phyloP scores from a whole-genome alignment of 2,329 filamentous ascomycete species.

The Ascochyta koolunga region DNA sequence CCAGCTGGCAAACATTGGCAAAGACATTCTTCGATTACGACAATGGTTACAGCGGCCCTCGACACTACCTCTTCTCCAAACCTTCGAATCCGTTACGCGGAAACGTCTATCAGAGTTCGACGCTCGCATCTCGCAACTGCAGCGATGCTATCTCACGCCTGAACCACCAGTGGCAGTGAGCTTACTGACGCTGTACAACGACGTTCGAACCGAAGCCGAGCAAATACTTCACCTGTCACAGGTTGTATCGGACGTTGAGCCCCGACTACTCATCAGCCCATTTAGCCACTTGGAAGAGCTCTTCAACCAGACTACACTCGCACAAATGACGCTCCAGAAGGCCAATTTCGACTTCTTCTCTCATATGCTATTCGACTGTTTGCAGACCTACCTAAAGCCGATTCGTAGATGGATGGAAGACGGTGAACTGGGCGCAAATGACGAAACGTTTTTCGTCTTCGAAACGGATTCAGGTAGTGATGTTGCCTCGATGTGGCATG shows the following conservation, averaged over 20 bases:
- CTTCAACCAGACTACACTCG: constrained; percentile 70
- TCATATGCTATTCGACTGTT: constrained; percentile 77
- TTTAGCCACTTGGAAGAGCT: constrained; percentile 81
- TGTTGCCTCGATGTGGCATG: constrained; percentile 73
- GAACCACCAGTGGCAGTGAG: constrained; percentile 66
- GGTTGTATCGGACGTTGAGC: constrained; percentile 65
- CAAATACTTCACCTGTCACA: constrained; percentile 66
- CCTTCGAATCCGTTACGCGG: constrained; percentile 70
- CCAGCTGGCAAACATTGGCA: constrained; percentile 57
- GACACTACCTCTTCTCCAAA: constrained; percentile 62
- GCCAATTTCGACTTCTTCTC: constrained; percentile 68
- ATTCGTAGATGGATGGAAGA: constrained; percentile 84
- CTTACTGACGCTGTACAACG: constrained; percentile 65
- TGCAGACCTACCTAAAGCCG: constrained; percentile 80
- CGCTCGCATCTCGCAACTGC: constrained; percentile 61
- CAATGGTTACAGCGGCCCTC: constrained; percentile 52
- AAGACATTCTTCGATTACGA: constrained; percentile 55
- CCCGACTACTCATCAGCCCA: constrained; percentile 50
- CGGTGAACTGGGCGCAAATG: constrained; percentile 69
- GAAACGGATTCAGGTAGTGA: constrained; percentile 64
- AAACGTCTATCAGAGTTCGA: constrained; percentile 66
- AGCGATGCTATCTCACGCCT: constrained; percentile 65
- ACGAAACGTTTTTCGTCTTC: constrained; percentile 78
- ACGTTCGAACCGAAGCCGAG: constrained; percentile 60
- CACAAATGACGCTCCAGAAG: constrained; percentile 72